A percentile compares a stretch with the other conserved stretches of the same genome.
Conservation (phyloP, 2,329 filamentous ascomycete genomes). For the Curvularia verruculosa region DNA sequence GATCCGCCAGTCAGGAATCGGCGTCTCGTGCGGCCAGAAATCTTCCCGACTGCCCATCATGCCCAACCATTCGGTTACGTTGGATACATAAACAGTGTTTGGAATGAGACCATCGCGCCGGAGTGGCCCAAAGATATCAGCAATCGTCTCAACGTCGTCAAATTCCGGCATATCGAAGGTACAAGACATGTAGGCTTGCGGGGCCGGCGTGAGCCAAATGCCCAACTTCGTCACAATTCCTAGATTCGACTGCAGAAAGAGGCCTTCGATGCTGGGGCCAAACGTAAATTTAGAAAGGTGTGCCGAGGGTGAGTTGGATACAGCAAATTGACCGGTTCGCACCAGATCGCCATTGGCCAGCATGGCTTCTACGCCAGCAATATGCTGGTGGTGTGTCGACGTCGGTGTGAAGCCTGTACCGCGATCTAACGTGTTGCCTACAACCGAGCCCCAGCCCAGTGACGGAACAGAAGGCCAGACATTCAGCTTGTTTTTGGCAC, state of each 20-base stretch:
- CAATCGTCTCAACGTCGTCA: conserved; percentile 55
- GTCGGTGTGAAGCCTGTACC: conserved; percentile 52
- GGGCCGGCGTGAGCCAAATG: conserved; percentile 42
- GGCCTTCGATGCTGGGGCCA: conserved; percentile 49
- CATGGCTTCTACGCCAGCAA: conserved; percentile 48
- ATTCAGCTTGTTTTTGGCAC: conserved; percentile 36
- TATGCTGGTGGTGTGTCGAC: conserved; percentile 47
- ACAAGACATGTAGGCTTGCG: conserved; percentile 57
- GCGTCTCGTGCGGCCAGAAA: conserved; percentile 52
- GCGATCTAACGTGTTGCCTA: conserved; percentile 50
- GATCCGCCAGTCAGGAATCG: conserved; percentile 55
- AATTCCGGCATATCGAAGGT: conserved; percentile 55
- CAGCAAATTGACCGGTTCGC: conserved; percentile 49
- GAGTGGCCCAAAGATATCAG: conserved; percentile 54
- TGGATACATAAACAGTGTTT: conserved; percentile 54
- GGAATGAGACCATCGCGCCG: conserved; percentile 53
- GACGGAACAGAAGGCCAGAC: conserved; percentile 45
- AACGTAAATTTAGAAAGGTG: conserved; percentile 48
- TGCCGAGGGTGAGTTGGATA: conserved; percentile 51
- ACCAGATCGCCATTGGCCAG: conserved; percentile 44
- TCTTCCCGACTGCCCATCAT: conserved; percentile 54
- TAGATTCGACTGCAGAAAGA: conserved; percentile 60
- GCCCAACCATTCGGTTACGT: conserved; percentile 55
- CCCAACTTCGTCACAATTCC: conserved; percentile 57
- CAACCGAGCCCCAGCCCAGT: conserved; percentile 44